Evolutionary conservation across 1,139 yeast species (phyloP).

Genomic region (Kodamaea derodonti): DNA sequence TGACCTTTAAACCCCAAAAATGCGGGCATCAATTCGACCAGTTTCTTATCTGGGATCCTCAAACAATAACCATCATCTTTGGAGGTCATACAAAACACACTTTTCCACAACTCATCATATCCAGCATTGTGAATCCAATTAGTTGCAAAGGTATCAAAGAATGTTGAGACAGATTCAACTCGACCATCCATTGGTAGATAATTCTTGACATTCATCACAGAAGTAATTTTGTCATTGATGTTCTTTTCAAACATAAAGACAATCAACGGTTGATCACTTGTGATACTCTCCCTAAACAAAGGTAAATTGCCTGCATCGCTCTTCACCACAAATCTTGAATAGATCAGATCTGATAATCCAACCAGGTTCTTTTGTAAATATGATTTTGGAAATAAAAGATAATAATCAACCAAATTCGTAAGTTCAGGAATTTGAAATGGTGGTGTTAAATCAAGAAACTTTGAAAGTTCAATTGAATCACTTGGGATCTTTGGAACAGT

Average conservation of each 20-base stretch:
- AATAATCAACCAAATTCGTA: conserved; percentile 27
- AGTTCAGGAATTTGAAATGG: conserved; percentile 35
- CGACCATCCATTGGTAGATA: conserved; percentile 16
- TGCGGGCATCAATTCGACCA: conserved; percentile 30
- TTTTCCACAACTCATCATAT: conserved; percentile 32
- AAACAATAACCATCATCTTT: conserved; percentile 34
- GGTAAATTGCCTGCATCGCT: conserved; percentile 19
- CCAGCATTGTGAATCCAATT: conserved; percentile 33
- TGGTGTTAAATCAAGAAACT: conserved; percentile 22
- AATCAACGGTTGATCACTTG: conserved; percentile 26
- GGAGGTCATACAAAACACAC: conserved; percentile 40
- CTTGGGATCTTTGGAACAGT: conserved; percentile 13
- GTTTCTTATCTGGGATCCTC: conserved; percentile 23
- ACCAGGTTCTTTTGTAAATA: conserved; percentile 6
- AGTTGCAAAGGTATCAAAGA: conserved; percentile 40
- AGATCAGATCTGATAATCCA: conserved; percentile 7
- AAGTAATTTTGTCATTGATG: conserved; percentile 8
- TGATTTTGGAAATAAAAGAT: conserved; percentile 28
- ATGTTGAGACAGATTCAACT: conserved; percentile 13
- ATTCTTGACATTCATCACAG: conserved; percentile 21
- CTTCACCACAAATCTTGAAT: conserved; percentile 18
- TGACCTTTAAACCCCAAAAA: not conserved
- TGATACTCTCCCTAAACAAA: conserved; percentile 18
- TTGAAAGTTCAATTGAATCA: conserved; percentile 14
- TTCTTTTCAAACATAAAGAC: conserved; percentile 29